phyloP scores from a whole-genome alignment of 169 alveolate genomes.

The Sarcocystis neurona region DNA sequence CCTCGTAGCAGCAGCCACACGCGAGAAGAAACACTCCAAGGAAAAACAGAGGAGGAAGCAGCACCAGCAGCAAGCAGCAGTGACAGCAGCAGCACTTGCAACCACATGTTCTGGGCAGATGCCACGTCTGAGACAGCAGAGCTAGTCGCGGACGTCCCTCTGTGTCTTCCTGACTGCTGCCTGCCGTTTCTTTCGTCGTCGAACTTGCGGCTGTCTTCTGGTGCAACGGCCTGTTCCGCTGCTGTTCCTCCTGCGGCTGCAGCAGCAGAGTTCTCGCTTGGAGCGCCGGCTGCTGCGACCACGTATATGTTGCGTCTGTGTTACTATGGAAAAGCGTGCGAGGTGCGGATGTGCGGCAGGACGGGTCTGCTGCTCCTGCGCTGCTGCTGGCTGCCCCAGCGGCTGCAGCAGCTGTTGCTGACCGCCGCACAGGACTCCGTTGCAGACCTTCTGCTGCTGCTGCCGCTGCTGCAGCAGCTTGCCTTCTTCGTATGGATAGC shows the following conservation, averaged over 20 bases:
- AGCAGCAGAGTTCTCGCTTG: too few relatives aligned
- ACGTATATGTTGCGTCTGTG: neutral
- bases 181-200: too few relatives aligned
- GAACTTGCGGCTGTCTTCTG: neutral
- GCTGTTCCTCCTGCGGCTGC: neutral
- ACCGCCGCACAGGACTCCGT: neutral
- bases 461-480: slow-evolving; percentile 51
- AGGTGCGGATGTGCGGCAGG: neutral
- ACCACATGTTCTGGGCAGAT: neutral
- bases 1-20: neutral
- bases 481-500: slow-evolving; percentile 33
- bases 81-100: slow-evolving; percentile 55
- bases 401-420: slow-evolving; percentile 56
- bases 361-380: slow-evolving; percentile 51
- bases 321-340: slow-evolving; percentile 28
- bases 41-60: too few relatives aligned
- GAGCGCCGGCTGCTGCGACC: too few relatives aligned
- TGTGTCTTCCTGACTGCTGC: too few relatives aligned
- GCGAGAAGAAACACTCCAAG: too few relatives aligned
- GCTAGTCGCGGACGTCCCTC: too few relatives aligned
- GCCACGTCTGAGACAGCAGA: too few relatives aligned
- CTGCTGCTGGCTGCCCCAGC: slow-evolving; percentile 56
- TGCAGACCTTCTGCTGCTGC: slow-evolving; percentile 39
- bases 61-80: too few relatives aligned
- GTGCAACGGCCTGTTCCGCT: neutral